These are phyloP conservation scores for Colletotrichum gigasporum DNA, from an alignment of 2,329 filamentous ascomycete genomes.

Conservation along the genomic window DNA sequence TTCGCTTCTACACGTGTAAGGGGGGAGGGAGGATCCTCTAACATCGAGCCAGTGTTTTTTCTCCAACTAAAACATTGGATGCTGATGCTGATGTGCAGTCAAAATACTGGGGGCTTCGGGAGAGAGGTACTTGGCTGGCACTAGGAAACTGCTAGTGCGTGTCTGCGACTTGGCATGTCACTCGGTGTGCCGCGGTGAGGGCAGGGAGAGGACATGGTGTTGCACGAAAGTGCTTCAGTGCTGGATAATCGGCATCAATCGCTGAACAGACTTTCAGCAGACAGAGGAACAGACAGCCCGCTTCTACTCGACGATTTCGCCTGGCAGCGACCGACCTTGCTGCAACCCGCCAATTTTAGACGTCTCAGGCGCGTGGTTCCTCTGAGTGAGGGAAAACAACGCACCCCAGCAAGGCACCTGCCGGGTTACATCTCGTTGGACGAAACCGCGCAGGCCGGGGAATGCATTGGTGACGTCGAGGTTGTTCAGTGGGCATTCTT, in stretches of 20 bases:
- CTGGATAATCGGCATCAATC: slow-evolving; percentile 8
- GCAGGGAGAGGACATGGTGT: slow-evolving; percentile 13
- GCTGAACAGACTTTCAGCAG: background rate
- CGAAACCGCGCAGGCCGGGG: slow-evolving; percentile 15
- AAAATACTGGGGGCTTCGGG: too few relatives aligned
- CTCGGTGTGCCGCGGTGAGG: slow-evolving; percentile 14
- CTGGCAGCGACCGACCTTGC: background rate
- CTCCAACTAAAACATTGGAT: slow-evolving; percentile 8
- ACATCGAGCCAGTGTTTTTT: slow-evolving; percentile 18
- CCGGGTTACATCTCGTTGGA: background rate
- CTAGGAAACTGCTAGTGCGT: background rate
- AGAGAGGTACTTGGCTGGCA: background rate
- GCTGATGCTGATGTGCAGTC: slow-evolving; percentile 8
- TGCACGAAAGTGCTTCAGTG: slow-evolving; percentile 22
- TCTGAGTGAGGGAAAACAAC: background rate
- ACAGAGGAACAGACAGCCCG: too few relatives aligned
- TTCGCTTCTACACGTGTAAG: too few relatives aligned
- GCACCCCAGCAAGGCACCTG: background rate
- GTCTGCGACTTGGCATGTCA: background rate
- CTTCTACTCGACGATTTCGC: background rate
- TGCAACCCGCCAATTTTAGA: slow-evolving; percentile 21
- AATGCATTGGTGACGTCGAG: slow-evolving; percentile 17
- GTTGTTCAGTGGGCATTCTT: slow-evolving; percentile 2
- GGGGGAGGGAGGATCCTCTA: too few relatives aligned
- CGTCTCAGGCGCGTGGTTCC: slow-evolving; percentile 25